A percentile compares a stretch with the other conserved stretches of the same genome.
phyloP scores from a whole-genome alignment of 371 early-diverging fungal genomes.

The Mortierella sp. region DNA sequence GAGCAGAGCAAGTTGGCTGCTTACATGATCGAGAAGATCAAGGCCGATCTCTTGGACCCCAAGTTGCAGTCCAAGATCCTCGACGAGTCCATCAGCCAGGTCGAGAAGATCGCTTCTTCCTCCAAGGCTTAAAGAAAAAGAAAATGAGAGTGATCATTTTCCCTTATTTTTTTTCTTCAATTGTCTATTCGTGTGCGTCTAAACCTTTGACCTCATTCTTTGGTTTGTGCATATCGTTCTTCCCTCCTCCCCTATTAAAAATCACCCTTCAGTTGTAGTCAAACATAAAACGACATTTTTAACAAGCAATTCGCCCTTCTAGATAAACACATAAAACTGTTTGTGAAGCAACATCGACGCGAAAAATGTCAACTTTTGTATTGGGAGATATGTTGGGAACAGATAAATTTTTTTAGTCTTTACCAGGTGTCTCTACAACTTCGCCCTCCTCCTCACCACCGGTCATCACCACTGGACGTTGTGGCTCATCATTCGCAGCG shows the following conservation, averaged over 20 bases:
- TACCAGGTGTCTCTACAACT: slow-evolving; percentile 26
- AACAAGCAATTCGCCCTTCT: too few species aligned
- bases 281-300: too few species aligned
- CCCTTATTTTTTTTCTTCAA: neutral
- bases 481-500: slow-evolving; percentile 2
- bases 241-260: neutral
- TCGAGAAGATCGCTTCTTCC: slow-evolving; percentile 56
- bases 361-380: too few species aligned
- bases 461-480: neutral
- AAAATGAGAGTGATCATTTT: neutral
- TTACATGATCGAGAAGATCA: slow-evolving; percentile 88
- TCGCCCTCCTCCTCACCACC: slow-evolving; percentile 36
- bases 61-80: slow-evolving; percentile 66
- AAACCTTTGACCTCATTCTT: slow-evolving; percentile 1
- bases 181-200: slow-evolving; percentile 2
- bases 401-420: neutral
- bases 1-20: slow-evolving; percentile 92
- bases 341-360: too few species aligned
- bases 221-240: neutral
- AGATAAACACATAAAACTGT: too few species aligned
- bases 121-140: slow-evolving; percentile 47
- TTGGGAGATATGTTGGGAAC: too few species aligned
- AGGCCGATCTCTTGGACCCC: slow-evolving; percentile 83
- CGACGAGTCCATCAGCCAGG: slow-evolving; percentile 58
- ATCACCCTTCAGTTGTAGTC: too few species aligned